A percentile compares a stretch with the other conserved stretches of the same genome.
Evolutionary conservation across 1,284 basidiomycete species (phyloP).

Genomic region (Hymenochaete sp.): DNA sequence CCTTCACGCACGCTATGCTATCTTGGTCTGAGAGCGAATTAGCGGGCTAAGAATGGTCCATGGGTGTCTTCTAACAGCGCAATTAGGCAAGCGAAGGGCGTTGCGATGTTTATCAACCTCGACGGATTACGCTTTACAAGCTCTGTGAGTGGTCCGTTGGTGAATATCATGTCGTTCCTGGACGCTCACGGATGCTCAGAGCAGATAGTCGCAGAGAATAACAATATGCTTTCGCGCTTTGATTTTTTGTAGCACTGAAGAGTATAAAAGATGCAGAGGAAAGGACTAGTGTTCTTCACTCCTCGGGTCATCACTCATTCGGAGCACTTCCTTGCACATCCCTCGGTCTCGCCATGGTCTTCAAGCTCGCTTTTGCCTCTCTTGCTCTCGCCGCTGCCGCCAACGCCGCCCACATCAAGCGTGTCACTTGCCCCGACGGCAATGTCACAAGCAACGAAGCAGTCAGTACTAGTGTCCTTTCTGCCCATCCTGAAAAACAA

Average conservation of each 20-base stretch:
- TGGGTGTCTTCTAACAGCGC: too few species aligned
- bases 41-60: too few species aligned
- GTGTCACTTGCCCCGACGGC: conserved; percentile 20
- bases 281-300: neutral
- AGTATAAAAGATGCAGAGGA: conserved; percentile 5
- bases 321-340: neutral
- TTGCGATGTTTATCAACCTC: too few species aligned
- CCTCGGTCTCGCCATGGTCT: conserved; percentile 9
- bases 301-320: conserved; percentile 1
- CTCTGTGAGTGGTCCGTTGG: conserved; percentile 1
- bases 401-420: conserved; percentile 16
- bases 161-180: neutral
- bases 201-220: neutral
- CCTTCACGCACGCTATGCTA: too few species aligned
- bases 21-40: too few species aligned
- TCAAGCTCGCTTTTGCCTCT: conserved; percentile 9
- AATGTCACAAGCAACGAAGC: conserved; percentile 17
- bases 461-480: conserved; percentile 5
- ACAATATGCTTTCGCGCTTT: too few species aligned
- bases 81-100: too few species aligned
- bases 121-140: neutral
- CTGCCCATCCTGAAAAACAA: neutral
- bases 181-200: neutral
- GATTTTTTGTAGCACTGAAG: neutral
- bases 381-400: conserved; percentile 14